Conservation (phyloP, 2,329 filamentous ascomycete genomes). For the Colletotrichum gigasporum region DNA sequence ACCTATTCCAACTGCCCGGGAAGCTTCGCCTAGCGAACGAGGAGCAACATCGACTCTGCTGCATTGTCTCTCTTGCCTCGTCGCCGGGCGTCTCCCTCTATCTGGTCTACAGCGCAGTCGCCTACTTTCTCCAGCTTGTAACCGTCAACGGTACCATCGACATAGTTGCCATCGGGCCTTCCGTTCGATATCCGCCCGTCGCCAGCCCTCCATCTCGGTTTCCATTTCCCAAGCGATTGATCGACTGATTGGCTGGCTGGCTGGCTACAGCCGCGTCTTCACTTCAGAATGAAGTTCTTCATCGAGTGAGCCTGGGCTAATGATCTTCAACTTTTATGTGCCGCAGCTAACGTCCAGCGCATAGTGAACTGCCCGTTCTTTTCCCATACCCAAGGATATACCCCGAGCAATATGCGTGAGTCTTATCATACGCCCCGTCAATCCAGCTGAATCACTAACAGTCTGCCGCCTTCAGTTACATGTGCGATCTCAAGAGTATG, state of each 20-base stretch:
- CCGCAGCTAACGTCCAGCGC: background rate
- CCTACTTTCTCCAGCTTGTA: background rate
- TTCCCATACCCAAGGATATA: slow-evolving; percentile 70
- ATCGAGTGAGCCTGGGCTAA: slow-evolving; percentile 29
- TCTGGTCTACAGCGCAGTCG: background rate
- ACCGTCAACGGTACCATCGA: no score
- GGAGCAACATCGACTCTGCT: background rate
- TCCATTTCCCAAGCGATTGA: background rate
- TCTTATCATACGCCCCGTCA: slow-evolving; percentile 25
- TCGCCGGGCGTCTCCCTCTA: background rate
- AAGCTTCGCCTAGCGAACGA: no score
- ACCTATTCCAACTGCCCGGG: no score
- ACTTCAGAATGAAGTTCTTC: slow-evolving; percentile 31
- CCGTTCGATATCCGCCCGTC: background rate
- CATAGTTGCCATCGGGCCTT: no score
- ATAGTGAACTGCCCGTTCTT: slow-evolving; percentile 64
- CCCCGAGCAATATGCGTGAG: slow-evolving; percentile 67
- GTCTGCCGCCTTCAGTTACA: slow-evolving; percentile 51
- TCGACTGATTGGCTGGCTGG: background rate
- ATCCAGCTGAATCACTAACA: slow-evolving; percentile 5
- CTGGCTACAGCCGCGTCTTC: background rate
- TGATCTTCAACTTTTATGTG: background rate
- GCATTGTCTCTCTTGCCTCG: background rate
- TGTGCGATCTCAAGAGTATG: slow-evolving; percentile 66
- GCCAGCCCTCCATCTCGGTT: background rate